A percentile compares a stretch with the other conserved stretches of the same genome.
Evolutionary conservation across 352 stramenopile genomes (phyloP).

Genomic region (Phytophthora ramorum): DNA sequence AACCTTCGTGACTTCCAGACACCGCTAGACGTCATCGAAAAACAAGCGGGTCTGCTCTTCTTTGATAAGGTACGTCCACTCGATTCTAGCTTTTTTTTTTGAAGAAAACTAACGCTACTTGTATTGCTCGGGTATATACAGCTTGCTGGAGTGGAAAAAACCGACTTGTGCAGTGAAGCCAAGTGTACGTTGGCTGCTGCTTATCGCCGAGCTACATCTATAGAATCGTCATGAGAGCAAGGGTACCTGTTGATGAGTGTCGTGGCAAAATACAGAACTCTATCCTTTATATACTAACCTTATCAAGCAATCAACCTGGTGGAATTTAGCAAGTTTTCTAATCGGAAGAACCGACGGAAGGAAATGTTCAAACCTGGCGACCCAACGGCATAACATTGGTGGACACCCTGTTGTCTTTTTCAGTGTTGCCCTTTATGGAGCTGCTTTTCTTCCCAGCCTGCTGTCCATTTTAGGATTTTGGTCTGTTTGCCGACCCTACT

Average conservation of each 20-base stretch:
- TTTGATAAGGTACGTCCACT: constrained; percentile 83
- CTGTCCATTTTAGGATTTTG: neutral
- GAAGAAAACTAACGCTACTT: neutral
- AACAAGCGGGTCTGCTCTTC: constrained; percentile 92
- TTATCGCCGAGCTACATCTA: constrained; percentile 47
- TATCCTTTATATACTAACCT: neutral
- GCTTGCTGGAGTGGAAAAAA: constrained; percentile 55
- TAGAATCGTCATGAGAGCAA: constrained; percentile 16
- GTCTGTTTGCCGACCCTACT: neutral
- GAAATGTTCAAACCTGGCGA: no score
- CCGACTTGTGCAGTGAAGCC: constrained; percentile 72
- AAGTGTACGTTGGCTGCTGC: constrained; percentile 61
- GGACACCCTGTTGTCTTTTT: neutral
- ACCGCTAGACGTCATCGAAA: constrained; percentile 92
- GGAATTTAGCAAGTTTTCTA: no score
- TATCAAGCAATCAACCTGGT: no score
- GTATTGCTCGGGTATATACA: constrained; percentile 11
- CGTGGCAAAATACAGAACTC: constrained; percentile 5
- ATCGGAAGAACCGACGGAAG: no score
- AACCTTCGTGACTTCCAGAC: constrained; percentile 89
- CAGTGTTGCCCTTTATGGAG: neutral
- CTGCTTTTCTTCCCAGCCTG: neutral
- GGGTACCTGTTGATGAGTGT: neutral
- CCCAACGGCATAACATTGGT: no score
- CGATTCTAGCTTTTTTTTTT: neutral